Conservation (phyloP, 192 early-diverging fungal species). For the Oehlia diaphana region DNA sequence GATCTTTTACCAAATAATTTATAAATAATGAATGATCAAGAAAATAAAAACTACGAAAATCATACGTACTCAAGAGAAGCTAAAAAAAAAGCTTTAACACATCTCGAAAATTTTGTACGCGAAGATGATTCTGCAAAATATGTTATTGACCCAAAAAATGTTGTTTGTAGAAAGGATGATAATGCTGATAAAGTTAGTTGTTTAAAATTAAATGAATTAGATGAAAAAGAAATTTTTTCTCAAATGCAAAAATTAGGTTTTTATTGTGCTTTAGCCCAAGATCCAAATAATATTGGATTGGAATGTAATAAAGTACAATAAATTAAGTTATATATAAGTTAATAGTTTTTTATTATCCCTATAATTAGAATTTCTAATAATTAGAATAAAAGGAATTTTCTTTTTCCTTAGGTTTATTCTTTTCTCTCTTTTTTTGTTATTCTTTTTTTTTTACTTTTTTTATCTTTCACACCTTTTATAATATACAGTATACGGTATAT, state of each 20-base stretch:
- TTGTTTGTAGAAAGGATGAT: neutral
- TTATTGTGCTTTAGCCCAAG: slow-evolving; percentile 4
- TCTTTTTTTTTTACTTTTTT: no score
- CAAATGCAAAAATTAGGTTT: slow-evolving; percentile 21
- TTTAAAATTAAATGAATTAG: slow-evolving; percentile 1
- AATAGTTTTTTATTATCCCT: no score
- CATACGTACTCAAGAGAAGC: neutral
- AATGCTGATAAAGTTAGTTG: neutral
- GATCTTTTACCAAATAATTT: no score
- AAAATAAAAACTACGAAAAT: neutral
- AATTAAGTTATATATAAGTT: no score
- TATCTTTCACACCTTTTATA: no score
- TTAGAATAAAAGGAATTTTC: no score
- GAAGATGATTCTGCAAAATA: slow-evolving; percentile 1
- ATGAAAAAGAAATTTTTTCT: slow-evolving; percentile 16
- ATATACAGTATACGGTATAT: no score
- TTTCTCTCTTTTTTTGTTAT: no score
- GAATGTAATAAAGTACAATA: slow-evolving; percentile 8
- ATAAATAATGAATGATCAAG: no score
- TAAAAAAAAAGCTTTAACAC: neutral
- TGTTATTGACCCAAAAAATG: neutral
- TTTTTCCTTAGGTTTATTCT: no score
- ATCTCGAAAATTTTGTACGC: slow-evolving; percentile 1
- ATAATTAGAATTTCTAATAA: no score
- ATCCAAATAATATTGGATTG: neutral